Base-by-base conservation (phyloP, 2,329 filamentous ascomycete species). In the Thelonectria blattea region DNA sequence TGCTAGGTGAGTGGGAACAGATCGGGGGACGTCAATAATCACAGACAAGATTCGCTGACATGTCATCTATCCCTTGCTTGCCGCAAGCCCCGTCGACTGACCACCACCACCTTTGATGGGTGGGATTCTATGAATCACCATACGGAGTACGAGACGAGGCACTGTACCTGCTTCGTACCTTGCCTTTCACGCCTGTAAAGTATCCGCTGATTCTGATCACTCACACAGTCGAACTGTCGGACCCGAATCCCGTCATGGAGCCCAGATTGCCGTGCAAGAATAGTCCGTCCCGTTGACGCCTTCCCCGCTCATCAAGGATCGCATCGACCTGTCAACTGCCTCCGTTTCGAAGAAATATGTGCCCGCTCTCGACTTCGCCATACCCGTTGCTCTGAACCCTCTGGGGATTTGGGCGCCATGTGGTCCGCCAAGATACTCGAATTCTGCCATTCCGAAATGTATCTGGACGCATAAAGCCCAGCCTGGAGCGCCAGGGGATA, bases 331-430 rank as follows among this genome's bases (percentile, higher is more conserved):
- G 58, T 61, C 54, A 69, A 60, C 64, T 64, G 10, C 9, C 11
- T 18, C 12, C 22, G 18, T 55, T 52, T 57, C 57, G 58, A 60
- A 59, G 14, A 5, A 37, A 37, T 15, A 37, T 43, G n/a, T n/a
- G 41, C 60, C 52, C 60, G 54, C 52, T 46, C 56, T 56, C 57
- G 56, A 42, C 56, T 57, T 46, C 22, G 9, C 61, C 62, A 58
- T 68, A 69, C 63, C 64, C 62, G 68, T 57, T 43, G 46, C 63
- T 46, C 51, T 53, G 30, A 57, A 58, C 62, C 65, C 47, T 52
- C 54, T 62, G 64, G 27, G 54, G 42, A 18, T 57, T 58, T 12
- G 4, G n/a, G 34, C 15, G 34, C 34, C 12, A 37, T 14, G 12
- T 3, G 34, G 34, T 5, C 15, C 6, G 12, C 34, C 34, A 37